Conservation (phyloP, 306 rosid species). For the Prunus fruticosa region DNA sequence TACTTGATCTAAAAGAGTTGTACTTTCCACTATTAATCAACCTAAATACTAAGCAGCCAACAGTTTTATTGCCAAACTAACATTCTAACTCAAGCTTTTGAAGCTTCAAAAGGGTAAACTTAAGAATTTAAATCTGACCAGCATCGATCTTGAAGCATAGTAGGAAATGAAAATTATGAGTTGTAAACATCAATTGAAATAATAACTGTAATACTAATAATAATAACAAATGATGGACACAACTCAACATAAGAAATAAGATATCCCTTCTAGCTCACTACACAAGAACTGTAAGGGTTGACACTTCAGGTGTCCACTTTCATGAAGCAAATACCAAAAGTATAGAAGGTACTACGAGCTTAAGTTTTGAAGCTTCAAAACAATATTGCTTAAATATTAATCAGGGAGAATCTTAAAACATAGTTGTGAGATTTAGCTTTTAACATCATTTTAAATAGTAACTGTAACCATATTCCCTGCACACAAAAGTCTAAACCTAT, state of each 20-base stretch:
- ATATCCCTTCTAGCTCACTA: no score
- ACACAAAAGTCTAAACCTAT: neutral
- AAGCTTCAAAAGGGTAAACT: neutral
- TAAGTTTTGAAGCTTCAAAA: neutral
- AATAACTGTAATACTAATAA: neutral
- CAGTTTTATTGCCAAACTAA: neutral
- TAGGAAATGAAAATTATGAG: neutral
- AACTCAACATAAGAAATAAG: neutral
- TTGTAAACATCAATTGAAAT: neutral
- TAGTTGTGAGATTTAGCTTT: neutral
- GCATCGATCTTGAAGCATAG: neutral
- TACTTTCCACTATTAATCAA: neutral
- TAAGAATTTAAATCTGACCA: neutral
- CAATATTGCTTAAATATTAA: neutral
- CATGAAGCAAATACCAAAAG: neutral
- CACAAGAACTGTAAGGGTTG: neutral
- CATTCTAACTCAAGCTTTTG: neutral
- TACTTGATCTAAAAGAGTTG: neutral
- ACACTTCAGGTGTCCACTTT: neutral
- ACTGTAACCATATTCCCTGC: neutral
- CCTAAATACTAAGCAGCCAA: neutral
- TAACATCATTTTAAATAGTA: neutral
- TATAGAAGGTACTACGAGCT: neutral
- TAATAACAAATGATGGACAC: neutral
- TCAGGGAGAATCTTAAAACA: neutral